Evolutionary conservation across 2,329 filamentous ascomycete species (phyloP).

Genomic region (Aspergillus quadrilineatus): DNA sequence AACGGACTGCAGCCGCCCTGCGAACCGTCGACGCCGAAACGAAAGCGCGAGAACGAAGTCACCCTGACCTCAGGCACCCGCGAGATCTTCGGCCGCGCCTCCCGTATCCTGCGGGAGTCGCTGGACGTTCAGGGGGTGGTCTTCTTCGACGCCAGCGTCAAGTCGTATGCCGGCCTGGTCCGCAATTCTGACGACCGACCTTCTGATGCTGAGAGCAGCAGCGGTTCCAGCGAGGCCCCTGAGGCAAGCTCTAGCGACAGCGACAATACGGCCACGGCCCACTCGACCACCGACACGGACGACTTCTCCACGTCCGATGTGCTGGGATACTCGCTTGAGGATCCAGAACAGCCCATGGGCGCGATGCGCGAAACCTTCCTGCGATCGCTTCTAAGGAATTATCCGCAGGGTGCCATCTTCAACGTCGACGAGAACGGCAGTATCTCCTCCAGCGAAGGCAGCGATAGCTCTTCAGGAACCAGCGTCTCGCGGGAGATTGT

Average conservation of each 20-base stretch:
- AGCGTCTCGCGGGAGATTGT: conserved; percentile 6
- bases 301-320: not conserved
- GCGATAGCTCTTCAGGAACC: conserved; percentile 9
- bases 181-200: conserved; percentile 2
- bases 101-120: conserved; percentile 45
- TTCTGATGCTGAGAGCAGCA: conserved; percentile 8
- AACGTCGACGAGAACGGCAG: conserved; percentile 24
- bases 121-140: conserved; percentile 43
- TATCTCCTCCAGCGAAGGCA: conserved; percentile 25
- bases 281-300: not conserved
- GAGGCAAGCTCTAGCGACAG: conserved; percentile 11
- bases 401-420: conserved; percentile 31
- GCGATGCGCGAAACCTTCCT: conserved; percentile 20
- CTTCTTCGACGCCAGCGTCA: conserved; percentile 29
- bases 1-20: no score
- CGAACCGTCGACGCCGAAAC: not conserved
- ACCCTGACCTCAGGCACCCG: conserved; percentile 16
- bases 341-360: conserved; percentile 17
- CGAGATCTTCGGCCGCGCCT: conserved; percentile 46
- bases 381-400: conserved; percentile 21
- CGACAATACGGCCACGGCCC: not conserved
- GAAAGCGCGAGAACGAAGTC: not conserved
- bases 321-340: conserved; percentile 21
- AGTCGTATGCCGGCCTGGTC: conserved; percentile 20
- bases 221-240: not conserved